phyloP scores from a whole-genome alignment of 495 filamentous ascomycete genomes.

The Hypoxylon crocopeplum region DNA sequence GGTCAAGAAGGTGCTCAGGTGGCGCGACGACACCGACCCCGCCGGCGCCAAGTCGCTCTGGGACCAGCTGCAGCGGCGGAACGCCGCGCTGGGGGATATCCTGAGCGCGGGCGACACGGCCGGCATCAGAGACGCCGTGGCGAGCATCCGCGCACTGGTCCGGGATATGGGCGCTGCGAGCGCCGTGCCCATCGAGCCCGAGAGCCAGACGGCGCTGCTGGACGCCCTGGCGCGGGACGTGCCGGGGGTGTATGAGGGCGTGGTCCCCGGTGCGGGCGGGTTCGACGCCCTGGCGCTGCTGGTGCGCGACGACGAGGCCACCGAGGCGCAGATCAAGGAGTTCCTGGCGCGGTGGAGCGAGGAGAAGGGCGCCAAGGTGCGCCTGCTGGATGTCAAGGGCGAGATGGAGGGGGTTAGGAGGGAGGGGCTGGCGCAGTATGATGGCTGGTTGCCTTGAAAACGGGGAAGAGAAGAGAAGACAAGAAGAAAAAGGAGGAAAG shows the following conservation, averaged over 20 bases:
- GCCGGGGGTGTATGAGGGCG: constrained; percentile 84
- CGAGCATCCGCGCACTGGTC: constrained; percentile 59
- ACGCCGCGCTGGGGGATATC: constrained; percentile 72
- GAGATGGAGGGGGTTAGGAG: constrained; percentile 83
- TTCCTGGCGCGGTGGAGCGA: constrained; percentile 71
- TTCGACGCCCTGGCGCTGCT: constrained; percentile 90
- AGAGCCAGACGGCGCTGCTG: constrained; percentile 80
- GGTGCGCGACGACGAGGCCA: constrained; percentile 73
- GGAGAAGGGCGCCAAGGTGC: constrained; percentile 73
- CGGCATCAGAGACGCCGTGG: constrained; percentile 48
- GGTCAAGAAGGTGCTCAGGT: constrained; percentile 88
- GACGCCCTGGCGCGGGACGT: constrained; percentile 71
- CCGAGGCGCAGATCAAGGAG: constrained; percentile 65
- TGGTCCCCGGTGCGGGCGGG: constrained; percentile 93
- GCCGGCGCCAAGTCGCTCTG: constrained; percentile 73
- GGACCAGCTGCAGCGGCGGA: constrained; percentile 73
- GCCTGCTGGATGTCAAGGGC: constrained; percentile 79
- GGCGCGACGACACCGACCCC: constrained; percentile 73
- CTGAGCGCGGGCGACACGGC: constrained; percentile 56
- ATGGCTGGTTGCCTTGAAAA: constrained; percentile 61
- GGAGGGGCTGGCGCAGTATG: constrained; percentile 68
- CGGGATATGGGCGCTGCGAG: constrained; percentile 75
- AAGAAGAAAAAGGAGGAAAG: not conserved
- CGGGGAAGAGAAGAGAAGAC: not conserved
- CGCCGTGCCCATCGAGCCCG: constrained; percentile 89